Base-by-base conservation (phyloP, 2,329 filamentous ascomycete genomes). In the Epichloe elymi region DNA sequence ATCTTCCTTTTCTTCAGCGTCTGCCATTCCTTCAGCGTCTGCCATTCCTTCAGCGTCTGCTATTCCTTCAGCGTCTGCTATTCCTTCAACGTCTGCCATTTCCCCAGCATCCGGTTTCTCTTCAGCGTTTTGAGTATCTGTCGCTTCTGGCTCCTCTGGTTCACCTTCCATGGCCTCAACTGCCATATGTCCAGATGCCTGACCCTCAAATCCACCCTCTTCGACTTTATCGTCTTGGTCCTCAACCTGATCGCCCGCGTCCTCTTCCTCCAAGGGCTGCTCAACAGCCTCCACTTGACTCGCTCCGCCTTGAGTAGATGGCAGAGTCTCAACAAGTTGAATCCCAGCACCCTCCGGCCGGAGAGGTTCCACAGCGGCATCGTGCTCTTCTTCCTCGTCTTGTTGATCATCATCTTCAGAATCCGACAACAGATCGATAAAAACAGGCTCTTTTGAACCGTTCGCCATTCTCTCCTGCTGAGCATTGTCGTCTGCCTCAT, bases 381-480 rank as follows among this genome's bases (percentile, higher is more conserved):
- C 3, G 6, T 12, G 19, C 26, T 49, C 8, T 6, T 40, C 33
- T 20, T 38, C 41, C 20, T 50, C 11, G 5, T 26, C 30, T 40
- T 26, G 23, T 42, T 19, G 23, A 1, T 37, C 20, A 5, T 48
- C 49, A 4, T 46, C 48, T 10, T 49, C 48, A 33, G 69, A 72
- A 51, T 75, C 71, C 0, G 73, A 74, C 3, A 75, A 60, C 10
- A 76, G 57, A 49, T 67, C 68, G 52, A 76, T 76, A 17, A 75
- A 65, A 4, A 74, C 65, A 1, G 71, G 70, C 7, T 64, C 60
- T 7, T 60, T 60, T 1, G 64, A 53, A 10, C 53, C 54, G 11
- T 58, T 36, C 5, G 58, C 54, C 12, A 37, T 41, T 26, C 42
- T 41, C 41, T 43, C 38, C 43, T 52, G 36, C 14, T 49, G 39